Base-by-base conservation (phyloP, 2,329 filamentous ascomycete species). In the Verticillium albo-atrum region DNA sequence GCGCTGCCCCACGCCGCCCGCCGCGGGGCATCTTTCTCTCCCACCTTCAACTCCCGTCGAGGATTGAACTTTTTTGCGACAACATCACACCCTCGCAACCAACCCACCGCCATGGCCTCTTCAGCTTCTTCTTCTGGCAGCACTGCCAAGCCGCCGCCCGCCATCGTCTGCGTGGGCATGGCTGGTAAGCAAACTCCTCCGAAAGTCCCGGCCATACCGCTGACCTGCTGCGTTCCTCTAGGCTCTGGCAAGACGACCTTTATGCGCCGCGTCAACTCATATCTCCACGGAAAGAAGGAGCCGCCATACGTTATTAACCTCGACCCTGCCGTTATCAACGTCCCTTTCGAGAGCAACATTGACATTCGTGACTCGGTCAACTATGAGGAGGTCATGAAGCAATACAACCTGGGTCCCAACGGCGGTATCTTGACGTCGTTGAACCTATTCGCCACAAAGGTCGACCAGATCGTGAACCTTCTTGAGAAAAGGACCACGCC, bases 311-410 rank as follows among this genome's bases (percentile, higher is more conserved):
- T 98, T 61, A 87, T 99, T 72, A 99, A 99, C 75, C 89, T 99
- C 63, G 95, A 99, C 72, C 95, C 95, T 1, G 95, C 96, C 47
- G 95, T 99, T 9, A 85, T 93, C 70, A 91, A 89, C 66, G 90
- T 97, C 6, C 95, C 96, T 3, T 99, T 97, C 71, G 94, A 97
- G 67, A 88, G 90, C 74, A 99, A 99, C 76, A 98, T 99, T 77
- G 95, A 99, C 76, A 99, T 99, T 68, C 92, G 96, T 69, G 95
- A 99, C 77, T 95, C 91, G 27, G 94, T 99, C 74, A 97, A 99
- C 83, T 99, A 99, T 81, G 95, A 97, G 74, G 94, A 99, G 76
- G 95, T 99, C 64, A 99, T 99, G 96, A 96, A 94, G 77, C 93
- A 98, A 77, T 98, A 97, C 76, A 97, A 97, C 71, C 85, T 99